phyloP scores from a whole-genome alignment of 192 early-diverging fungal species.

The Geranomyces variabilis region DNA sequence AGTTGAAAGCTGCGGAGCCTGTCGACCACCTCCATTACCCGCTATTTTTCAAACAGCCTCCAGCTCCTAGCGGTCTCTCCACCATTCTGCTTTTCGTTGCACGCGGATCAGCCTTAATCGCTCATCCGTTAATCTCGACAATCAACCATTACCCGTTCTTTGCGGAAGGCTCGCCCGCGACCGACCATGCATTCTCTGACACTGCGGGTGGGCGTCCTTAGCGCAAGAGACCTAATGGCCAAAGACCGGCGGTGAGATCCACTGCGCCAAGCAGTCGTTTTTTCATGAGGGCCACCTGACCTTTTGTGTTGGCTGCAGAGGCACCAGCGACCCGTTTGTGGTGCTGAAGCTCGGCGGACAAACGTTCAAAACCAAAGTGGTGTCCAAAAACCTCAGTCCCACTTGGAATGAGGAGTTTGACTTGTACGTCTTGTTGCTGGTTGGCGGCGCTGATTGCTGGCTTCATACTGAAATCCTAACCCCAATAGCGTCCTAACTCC shows the following conservation, averaged over 20 bases:
- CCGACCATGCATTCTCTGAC: conserved; percentile 22
- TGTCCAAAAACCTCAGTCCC: conserved; percentile 67
- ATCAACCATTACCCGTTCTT: too few species aligned
- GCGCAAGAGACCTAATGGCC: conserved; percentile 40
- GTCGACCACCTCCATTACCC: too few species aligned
- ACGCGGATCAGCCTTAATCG: too few species aligned
- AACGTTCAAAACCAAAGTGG: conserved; percentile 59
- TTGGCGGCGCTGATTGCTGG: background rate
- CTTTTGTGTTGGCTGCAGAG: conserved; percentile 13
- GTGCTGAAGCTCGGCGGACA: conserved; percentile 60
- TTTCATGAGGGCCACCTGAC: background rate
- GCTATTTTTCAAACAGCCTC: too few species aligned
- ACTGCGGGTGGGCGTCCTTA: conserved; percentile 22
- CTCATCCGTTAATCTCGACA: too few species aligned
- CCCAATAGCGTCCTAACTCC: conserved; percentile 35
- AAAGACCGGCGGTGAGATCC: conserved; percentile 47
- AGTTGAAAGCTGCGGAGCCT: too few species aligned
- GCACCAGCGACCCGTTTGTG: conserved; percentile 60
- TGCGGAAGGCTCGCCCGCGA: too few species aligned
- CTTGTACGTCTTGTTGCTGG: conserved; percentile 40
- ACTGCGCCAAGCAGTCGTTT: background rate
- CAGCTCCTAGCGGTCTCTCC: too few species aligned
- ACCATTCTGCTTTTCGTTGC: too few species aligned
- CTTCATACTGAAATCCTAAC: background rate
- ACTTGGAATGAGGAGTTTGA: conserved; percentile 66